Base-by-base conservation (phyloP, 2,329 filamentous ascomycete genomes). In the Cyclaneusma minus region DNA sequence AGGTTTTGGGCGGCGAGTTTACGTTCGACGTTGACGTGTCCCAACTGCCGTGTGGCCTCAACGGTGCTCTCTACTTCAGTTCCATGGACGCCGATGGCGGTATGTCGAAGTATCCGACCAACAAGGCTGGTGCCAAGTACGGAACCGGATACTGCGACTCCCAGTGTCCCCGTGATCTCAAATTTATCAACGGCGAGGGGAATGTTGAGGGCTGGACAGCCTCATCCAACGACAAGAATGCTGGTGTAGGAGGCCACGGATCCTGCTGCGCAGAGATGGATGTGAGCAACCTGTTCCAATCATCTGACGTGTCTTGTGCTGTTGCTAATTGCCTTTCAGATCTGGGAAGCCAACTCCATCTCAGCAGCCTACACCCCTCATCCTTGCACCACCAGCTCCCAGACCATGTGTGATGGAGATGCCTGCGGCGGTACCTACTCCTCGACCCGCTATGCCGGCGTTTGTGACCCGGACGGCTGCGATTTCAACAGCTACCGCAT, bases 11-110 rank as follows among this genome's bases (percentile, higher is more conserved):
- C 49, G 62, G 70, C 43, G 73, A 79, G 50, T 69, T 79, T 52
- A 69, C 68, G 31, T 76, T 78, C 33, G 70, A 76, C 28, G 72
- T 77, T 21, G 73, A 79, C 42, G 64, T 75, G 24, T 75, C 69
- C 22, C 61, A 61, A 38, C 55, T 76, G 10, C 62, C 64, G 32
- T 79, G 74, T 43, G 74, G 74, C 35, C 52, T 79, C 33, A 78
- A 80, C 50, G 73, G 72, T 30, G 72, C 72, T 23, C 53, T 78
- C 21, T 78, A 78, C 52, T 58, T 74, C 21, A 55, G 64, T 13
- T 53, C 63, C 43, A 75, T 75, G 68, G 58, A 64, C 10, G 50
- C 55, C 6, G 63, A 70, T 35, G 73, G 73, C 37, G 71, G 68
- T 17, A 34, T 56, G 36, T 41, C 49, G 35, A 55, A 53, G 40